Base-by-base conservation (phyloP, 2,329 filamentous ascomycete genomes). In the Tetracladium maxilliforme region DNA sequence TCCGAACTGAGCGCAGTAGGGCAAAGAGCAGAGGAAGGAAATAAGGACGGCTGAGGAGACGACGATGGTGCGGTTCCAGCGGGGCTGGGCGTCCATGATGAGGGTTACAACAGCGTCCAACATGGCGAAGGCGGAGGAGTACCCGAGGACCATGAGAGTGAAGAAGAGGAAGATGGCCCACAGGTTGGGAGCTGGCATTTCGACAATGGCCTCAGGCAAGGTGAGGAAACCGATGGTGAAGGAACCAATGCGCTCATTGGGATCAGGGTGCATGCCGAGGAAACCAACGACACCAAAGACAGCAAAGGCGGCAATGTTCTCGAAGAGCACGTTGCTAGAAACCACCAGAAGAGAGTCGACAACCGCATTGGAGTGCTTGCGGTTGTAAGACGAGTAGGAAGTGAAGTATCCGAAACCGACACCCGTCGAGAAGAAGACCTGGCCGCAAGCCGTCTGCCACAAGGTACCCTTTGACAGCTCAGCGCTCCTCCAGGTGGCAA, bases 201-300 rank as follows among this genome's bases (percentile, higher is more conserved):
- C 54, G 1, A 61, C 43, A 2, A 70, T 57, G 4, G 65, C 66
- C 14, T 58, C 59, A 0, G 66, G 66, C 1, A 67, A 44, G 0
- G 66, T 70, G n/a, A 68, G 40, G 38, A 70, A 70, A 3, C 65
- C 66, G 2, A 70, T 58, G 1, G 58, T 56, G 31, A 70, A 70
- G 9, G 61, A 56, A 10, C 66, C 64, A 1, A 70, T 48, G 5
- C 51, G 38, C 6, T 51, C 51, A n/a, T n/a, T n/a, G n/a, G n/a
- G n/a, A n/a, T n/a, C n/a, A n/a, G n/a, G n/a, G n/a, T n/a, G n/a
- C n/a, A n/a, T n/a, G n/a, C n/a, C n/a, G n/a, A n/a, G n/a, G n/a
- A n/a, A 4, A 43, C 40, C 13, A 46, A 30, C 45, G 49, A 57
- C 6, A 42, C 36, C 4, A 56, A 34, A 8, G 51, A 49, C 6